Conservation (phyloP, 2,329 filamentous ascomycete species). For the Akanthomyces dipterigenus region DNA sequence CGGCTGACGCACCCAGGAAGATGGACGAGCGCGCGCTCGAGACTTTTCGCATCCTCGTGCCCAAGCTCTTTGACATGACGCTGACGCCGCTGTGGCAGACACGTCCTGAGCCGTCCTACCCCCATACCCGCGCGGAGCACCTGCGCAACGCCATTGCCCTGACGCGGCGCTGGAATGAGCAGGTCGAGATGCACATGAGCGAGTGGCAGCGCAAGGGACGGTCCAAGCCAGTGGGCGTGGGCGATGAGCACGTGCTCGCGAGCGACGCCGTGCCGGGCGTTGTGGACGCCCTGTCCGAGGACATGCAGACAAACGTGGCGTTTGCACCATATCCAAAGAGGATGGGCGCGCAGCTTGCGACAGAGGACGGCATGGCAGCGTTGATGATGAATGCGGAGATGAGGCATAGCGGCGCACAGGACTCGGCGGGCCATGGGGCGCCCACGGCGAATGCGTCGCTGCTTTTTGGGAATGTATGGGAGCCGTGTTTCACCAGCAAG, state of each 20-base stretch:
- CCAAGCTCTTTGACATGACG: slow-evolving; percentile 46
- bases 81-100: slow-evolving; percentile 46
- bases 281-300: slow-evolving; percentile 21
- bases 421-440: background rate
- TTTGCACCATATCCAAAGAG: slow-evolving; percentile 5
- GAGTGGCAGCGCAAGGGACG: slow-evolving; percentile 39
- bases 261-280: background rate
- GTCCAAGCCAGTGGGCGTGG: slow-evolving; percentile 32
- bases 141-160: slow-evolving; percentile 47
- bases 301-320: background rate
- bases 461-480: background rate
- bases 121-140: slow-evolving; percentile 44
- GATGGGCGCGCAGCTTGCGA: background rate
- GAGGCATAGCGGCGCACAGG: background rate
- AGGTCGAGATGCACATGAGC: slow-evolving; percentile 32
- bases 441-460: background rate
- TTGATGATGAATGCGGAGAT: background rate
- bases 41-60: slow-evolving; percentile 45
- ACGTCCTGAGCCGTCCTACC: slow-evolving; percentile 35
- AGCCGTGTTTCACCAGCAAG: slow-evolving; percentile 13
- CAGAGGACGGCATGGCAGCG: background rate
- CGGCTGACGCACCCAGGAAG: slow-evolving; percentile 17
- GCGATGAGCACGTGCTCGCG: slow-evolving; percentile 17
- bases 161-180: slow-evolving; percentile 43
- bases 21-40: slow-evolving; percentile 26